Conservation (phyloP, 83 land plant species). For the Thuja plicata region DNA sequence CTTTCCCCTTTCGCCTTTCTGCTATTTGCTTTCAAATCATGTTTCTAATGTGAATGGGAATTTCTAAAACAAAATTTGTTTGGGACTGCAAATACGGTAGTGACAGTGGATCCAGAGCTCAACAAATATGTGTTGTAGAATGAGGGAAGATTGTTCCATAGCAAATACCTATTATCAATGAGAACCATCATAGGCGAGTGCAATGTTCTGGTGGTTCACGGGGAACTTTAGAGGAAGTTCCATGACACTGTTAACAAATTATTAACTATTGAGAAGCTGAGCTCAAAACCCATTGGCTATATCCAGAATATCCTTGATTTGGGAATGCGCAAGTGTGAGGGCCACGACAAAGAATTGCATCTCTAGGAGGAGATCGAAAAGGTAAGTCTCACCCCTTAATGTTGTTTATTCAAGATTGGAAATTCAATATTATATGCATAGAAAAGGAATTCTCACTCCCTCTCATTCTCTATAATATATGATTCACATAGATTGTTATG, state of each 20-base stretch:
- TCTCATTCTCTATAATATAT: neutral
- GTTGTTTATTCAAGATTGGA: no score
- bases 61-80: slow-evolving; percentile 40
- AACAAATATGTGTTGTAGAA: slow-evolving; percentile 51
- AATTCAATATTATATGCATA: no score
- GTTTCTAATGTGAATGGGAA: no score
- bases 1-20: neutral
- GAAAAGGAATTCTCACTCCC: neutral
- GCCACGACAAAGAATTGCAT: neutral
- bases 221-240: slow-evolving; percentile 55
- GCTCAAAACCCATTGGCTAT: no score
- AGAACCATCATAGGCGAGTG: slow-evolving; percentile 50
- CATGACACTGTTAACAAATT: slow-evolving; percentile 35
- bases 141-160: slow-evolving; percentile 51
- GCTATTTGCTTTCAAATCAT: neutral
- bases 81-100: slow-evolving; percentile 30
- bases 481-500: neutral
- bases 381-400: neutral
- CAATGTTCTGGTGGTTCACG: slow-evolving; percentile 39
- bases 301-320: no score
- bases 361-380: neutral
- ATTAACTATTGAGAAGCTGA: no score
- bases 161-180: slow-evolving; percentile 45
- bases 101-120: slow-evolving; percentile 41
- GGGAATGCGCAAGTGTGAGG: no score